Percentiles rank a stretch among this genome's conserved stretches.
Conservation (phyloP, 352 stramenopile species). For the Globisporangium camurandrum region DNA sequence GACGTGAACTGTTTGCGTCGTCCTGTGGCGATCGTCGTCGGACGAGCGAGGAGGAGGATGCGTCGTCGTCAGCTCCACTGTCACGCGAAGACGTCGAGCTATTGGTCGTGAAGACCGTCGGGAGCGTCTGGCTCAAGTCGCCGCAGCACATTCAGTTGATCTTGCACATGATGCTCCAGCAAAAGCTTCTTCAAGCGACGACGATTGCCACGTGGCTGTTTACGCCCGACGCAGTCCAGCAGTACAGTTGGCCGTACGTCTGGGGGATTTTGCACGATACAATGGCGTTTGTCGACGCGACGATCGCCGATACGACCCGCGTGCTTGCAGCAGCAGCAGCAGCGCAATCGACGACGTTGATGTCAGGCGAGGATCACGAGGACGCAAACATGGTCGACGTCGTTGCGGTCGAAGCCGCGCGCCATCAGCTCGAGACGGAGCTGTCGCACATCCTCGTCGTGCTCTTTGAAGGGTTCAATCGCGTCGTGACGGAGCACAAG, state of each 20-base stretch:
- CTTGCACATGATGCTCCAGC: constrained; percentile 72
- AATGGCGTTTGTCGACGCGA: constrained; percentile 41
- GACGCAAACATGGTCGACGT: constrained; percentile 51
- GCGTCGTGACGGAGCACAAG: constrained; percentile 72
- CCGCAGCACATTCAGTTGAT: constrained; percentile 79
- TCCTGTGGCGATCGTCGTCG: too few relatives aligned
- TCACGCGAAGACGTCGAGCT: constrained; percentile 28
- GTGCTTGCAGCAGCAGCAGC: constrained; percentile 14
- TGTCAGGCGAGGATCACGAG: constrained; percentile 3
- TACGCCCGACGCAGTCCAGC: constrained; percentile 69
- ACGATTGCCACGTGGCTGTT: constrained; percentile 80
- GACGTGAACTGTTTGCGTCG: constrained; percentile 42
- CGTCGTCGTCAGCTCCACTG: too few relatives aligned
- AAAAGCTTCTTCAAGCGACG: constrained; percentile 49
- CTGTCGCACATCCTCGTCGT: constrained; percentile 41
- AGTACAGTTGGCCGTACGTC: constrained; percentile 87
- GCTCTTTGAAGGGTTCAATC: constrained; percentile 65
- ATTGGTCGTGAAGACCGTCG: constrained; percentile 57
- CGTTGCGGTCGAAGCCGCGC: constrained; percentile 25
- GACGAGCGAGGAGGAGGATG: too few relatives aligned
- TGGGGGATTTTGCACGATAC: constrained; percentile 78
- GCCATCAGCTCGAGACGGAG: constrained; percentile 37
- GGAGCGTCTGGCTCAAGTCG: constrained; percentile 73
- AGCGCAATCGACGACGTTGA: neutral
- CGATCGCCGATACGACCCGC: constrained; percentile 26